phyloP scores from a whole-genome alignment of 2,329 filamentous ascomycete genomes.

The Botrytis tulipae region DNA sequence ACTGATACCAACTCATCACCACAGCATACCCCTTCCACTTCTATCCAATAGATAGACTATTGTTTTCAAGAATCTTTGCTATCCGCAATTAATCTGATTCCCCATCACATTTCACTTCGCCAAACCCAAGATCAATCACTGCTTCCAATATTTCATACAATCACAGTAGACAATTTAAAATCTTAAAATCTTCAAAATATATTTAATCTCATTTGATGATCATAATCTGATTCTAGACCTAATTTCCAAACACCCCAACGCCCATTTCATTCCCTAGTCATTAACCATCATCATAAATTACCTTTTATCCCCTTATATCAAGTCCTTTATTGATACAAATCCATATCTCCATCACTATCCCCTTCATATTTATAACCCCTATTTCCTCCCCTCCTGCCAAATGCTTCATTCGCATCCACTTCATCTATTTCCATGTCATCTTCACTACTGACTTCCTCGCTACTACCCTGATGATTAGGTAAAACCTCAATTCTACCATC shows the following conservation, averaged over 20 bases:
- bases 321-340: conserved; percentile 46
- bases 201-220: background rate
- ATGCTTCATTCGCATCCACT: conserved; percentile 51
- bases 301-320: background rate
- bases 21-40: background rate
- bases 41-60: background rate
- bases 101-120: background rate
- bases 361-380: background rate
- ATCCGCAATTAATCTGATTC: background rate
- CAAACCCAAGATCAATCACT: background rate
- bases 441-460: conserved; percentile 65
- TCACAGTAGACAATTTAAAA: background rate
- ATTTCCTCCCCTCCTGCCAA: conserved; percentile 45
- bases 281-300: background rate
- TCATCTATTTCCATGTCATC: conserved; percentile 63
- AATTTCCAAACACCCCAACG: background rate
- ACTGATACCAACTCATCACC: background rate
- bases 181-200: background rate
- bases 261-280: conserved; percentile 3
- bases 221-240: background rate
- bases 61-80: background rate
- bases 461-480: conserved; percentile 76
- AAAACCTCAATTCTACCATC: conserved; percentile 78
- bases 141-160: background rate
- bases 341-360: conserved; percentile 56